Conservation (phyloP, 164 flowering plant genomes). For the Chimonanthus salicifolius region DNA sequence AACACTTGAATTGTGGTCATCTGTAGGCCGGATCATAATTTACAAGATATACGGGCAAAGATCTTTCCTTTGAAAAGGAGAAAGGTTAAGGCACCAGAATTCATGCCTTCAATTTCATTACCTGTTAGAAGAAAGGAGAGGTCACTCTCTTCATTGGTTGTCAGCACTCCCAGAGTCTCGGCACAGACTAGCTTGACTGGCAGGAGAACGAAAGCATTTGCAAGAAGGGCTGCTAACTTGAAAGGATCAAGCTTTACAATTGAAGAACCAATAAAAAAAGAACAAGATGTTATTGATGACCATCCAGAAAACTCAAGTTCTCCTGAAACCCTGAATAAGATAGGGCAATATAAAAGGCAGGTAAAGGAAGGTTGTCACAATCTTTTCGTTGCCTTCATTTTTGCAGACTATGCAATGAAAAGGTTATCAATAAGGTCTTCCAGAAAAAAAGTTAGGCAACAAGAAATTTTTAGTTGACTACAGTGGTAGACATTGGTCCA, state of each 20-base stretch:
- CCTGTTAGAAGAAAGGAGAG: conserved; percentile 74
- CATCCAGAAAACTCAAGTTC: conserved; percentile 57
- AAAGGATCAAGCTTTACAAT: conserved; percentile 45
- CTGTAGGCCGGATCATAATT: conserved; percentile 85
- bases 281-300: conserved; percentile 44
- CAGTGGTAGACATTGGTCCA: too few species aligned
- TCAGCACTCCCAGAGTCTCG: conserved; percentile 42
- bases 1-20: conserved; percentile 1
- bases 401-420: too few species aligned
- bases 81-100: conserved; percentile 57
- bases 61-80: conserved; percentile 71
- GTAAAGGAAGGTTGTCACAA: conserved; percentile 24
- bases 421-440: background rate
- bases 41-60: conserved; percentile 82
- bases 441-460: too few species aligned
- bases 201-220: conserved; percentile 61
- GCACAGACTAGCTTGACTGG: conserved; percentile 67
- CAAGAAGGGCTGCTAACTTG: conserved; percentile 51
- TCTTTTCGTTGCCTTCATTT: background rate
- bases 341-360: conserved; percentile 48
- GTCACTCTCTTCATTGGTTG: conserved; percentile 48
- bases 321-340: conserved; percentile 45
- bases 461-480: too few species aligned
- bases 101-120: conserved; percentile 38
- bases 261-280: conserved; percentile 49